phyloP scores from a whole-genome alignment of 768 basidiomycete genomes.

The Mycena amicta region DNA sequence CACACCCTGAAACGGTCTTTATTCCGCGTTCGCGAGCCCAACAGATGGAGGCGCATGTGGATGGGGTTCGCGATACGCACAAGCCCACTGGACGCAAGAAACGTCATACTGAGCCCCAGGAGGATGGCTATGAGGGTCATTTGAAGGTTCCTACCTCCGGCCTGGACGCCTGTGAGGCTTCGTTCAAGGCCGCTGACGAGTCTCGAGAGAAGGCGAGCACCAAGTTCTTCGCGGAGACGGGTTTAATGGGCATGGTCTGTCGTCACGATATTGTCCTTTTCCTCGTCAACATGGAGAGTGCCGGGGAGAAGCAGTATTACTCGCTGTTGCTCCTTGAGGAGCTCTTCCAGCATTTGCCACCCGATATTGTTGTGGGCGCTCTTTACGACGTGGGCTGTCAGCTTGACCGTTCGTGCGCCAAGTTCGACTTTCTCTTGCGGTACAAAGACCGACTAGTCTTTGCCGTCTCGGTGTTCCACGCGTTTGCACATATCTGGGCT shows the following conservation, averaged over 20 bases:
- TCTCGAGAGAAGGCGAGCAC: slow-evolving; percentile 15
- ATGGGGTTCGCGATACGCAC: not conserved
- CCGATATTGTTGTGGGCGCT: slow-evolving; percentile 13
- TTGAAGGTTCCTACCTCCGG: slow-evolving; percentile 31
- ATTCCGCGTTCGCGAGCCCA: slow-evolving; percentile 22
- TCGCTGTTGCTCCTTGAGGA: slow-evolving; percentile 30
- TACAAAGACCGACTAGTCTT: slow-evolving; percentile 26
- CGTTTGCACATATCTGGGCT: no score
- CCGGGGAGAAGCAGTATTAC: no score
- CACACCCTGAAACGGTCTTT: slow-evolving; percentile 27
- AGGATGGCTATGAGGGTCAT: slow-evolving; percentile 22
- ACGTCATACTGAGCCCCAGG: not conserved
- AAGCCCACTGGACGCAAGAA: not conserved
- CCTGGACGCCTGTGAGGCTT: slow-evolving; percentile 35
- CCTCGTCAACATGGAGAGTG: slow-evolving; percentile 35
- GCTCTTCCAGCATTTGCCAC: slow-evolving; percentile 31
- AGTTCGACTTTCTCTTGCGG: slow-evolving; percentile 1
- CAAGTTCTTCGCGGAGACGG: slow-evolving; percentile 27
- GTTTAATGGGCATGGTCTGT: slow-evolving; percentile 36
- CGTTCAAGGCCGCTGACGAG: no score
- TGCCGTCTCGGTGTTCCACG: slow-evolving; percentile 37
- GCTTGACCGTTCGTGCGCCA: slow-evolving; percentile 18
- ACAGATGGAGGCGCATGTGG: no score
- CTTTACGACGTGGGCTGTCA: slow-evolving; percentile 36
- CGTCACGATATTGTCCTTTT: slow-evolving; percentile 34